A percentile compares a stretch with the other conserved stretches of the same genome.
Conservation (phyloP, 2,329 filamentous ascomycete species). For the Aspergillus sclerotialis region DNA sequence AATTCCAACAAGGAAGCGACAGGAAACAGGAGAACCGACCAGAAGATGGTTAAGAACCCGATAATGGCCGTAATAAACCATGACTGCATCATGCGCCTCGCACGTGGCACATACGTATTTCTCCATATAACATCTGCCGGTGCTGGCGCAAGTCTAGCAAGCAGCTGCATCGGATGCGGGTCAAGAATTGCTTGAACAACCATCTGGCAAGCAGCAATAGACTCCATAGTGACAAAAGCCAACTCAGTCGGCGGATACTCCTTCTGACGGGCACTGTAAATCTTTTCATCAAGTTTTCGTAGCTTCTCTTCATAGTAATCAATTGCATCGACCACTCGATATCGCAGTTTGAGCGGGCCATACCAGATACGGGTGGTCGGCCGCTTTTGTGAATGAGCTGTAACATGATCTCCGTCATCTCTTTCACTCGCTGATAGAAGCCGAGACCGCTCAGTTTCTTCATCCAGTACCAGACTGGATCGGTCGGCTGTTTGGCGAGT, state of each 20-base stretch:
- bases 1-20: slow-evolving; percentile 74
- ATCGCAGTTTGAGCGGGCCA: slow-evolving; percentile 66
- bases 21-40: slow-evolving; percentile 73
- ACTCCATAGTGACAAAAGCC: slow-evolving; percentile 97
- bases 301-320: slow-evolving; percentile 90
- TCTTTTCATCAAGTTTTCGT: slow-evolving; percentile 67
- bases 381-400: slow-evolving; percentile 41
- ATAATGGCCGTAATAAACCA: slow-evolving; percentile 84
- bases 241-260: slow-evolving; percentile 71
- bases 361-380: slow-evolving; percentile 72
- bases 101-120: slow-evolving; percentile 78
- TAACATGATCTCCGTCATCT: slow-evolving; percentile 34
- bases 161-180: slow-evolving; percentile 74
- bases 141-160: slow-evolving; percentile 79
- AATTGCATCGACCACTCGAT: slow-evolving; percentile 75
- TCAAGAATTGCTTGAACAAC: slow-evolving; percentile 91
- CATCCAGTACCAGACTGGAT: slow-evolving; percentile 20
- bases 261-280: slow-evolving; percentile 63
- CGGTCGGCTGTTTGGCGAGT: slow-evolving; percentile 42
- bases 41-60: slow-evolving; percentile 74
- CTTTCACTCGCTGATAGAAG: slow-evolving; percentile 43
- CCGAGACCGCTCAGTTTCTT: slow-evolving; percentile 54
- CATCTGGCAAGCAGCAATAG: slow-evolving; percentile 87
- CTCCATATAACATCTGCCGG: slow-evolving; percentile 92
- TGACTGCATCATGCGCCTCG: slow-evolving; percentile 65